Base-by-base conservation (phyloP, 352 stramenopile genomes). In the Pilasporangium apinafurcum region DNA sequence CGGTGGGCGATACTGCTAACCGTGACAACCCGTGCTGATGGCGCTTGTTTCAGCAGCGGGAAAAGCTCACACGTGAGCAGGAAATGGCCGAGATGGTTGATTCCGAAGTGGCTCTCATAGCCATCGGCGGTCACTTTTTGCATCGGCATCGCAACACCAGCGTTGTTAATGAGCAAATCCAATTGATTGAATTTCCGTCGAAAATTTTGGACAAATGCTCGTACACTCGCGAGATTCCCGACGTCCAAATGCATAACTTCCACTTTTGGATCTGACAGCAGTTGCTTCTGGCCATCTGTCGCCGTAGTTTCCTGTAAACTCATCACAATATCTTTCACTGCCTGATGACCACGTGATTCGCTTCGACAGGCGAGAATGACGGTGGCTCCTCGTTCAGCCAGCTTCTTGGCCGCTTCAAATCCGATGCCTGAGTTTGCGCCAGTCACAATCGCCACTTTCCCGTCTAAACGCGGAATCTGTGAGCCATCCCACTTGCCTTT, bases 351-450 rank as follows among this genome's bases (percentile, higher is more conserved):
- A 2, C 56, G 52, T 0, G n/a, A 29, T 38, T 70, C 56, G 24
- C 65, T 86, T 18, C 80, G 81, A 53, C 80, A 91, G 4, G 77
- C 85, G 6, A 95, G 51, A 41, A 95, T 61, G 25, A 95, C 84
- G 18, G 73, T 45, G 37, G 67, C 79, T 28, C 71, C 68, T 44
- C 59, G 62, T 35, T 68, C 20, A 4, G 65, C 83, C 33, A 95
- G 58, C 8, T 53, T 37, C 32, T 58, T 56, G 14, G 83, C 70
- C 2, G 72, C 68, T 49, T 84, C 69, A 35, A 74, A 86, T n/a
- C 86, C 83, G 43, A 95, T 82, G n/a, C 86, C 82, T 12, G 73
- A 81, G 53, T 91, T 95, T 40, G 58, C 62, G 18, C 85, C 85
- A 2, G 85, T 96, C 20, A 96, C 77, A 54, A 95, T 58, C 16